A percentile compares a stretch with the other conserved stretches of the same genome.
Conservation (phyloP, 441 rosid species). For the Manihot esculenta region DNA sequence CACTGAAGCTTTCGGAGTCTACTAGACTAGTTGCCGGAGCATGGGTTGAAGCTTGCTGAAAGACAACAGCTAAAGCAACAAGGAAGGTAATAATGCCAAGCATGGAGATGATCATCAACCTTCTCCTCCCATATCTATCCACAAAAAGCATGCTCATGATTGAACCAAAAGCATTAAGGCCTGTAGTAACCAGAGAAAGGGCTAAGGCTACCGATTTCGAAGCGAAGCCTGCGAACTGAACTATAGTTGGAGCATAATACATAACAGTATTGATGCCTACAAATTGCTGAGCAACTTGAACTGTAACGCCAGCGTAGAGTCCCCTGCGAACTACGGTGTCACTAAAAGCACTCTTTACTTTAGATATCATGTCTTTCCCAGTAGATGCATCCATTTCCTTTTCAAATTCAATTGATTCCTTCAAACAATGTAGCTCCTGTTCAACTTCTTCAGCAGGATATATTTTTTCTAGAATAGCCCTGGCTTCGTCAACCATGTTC, state of each 20-base stretch:
- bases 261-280: slow-evolving; percentile 87
- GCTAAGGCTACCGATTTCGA: slow-evolving; percentile 71
- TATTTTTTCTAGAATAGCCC: slow-evolving; percentile 53
- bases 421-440: slow-evolving; percentile 48
- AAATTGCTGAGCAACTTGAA: slow-evolving; percentile 85
- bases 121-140: slow-evolving; percentile 75
- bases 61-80: slow-evolving; percentile 44
- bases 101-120: slow-evolving; percentile 70
- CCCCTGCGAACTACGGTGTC: slow-evolving; percentile 62
- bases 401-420: slow-evolving; percentile 53
- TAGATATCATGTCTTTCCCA: slow-evolving; percentile 45
- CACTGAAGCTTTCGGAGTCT: slow-evolving; percentile 45
- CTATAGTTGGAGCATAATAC: slow-evolving; percentile 83
- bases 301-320: slow-evolving; percentile 73
- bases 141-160: slow-evolving; percentile 68
- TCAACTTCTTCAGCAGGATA: slow-evolving; percentile 68
- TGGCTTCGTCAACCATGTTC: slow-evolving; percentile 52
- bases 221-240: slow-evolving; percentile 80
- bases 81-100: slow-evolving; percentile 59
- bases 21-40: slow-evolving; percentile 44
- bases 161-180: slow-evolving; percentile 70
- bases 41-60: slow-evolving; percentile 51
- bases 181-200: slow-evolving; percentile 72
- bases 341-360: slow-evolving; percentile 50
- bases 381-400: slow-evolving; percentile 42